Evolutionary conservation across 2,329 filamentous ascomycete genomes (phyloP), one percentile per base, ranked within the genome.

Genomic region (Lecanicillium sp.): DNA sequence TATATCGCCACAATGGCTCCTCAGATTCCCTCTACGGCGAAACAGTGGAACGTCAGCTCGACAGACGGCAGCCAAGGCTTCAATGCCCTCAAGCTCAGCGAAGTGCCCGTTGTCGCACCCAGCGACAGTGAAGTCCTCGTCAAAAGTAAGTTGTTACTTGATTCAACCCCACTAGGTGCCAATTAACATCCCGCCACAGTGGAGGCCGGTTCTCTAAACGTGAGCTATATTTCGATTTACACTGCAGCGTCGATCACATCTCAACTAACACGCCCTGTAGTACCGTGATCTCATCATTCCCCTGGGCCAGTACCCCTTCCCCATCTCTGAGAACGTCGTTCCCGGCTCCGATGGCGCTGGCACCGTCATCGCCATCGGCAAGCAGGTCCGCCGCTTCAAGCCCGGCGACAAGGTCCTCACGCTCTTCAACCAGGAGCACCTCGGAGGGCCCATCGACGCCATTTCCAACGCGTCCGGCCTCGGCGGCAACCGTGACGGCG

Each of bases 71-170:
- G 44, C 36, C 20, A 47, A 20, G 36, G 44, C 35, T 84, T 87
- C 57, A 78, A 86, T 39, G 71, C 70, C 35, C 71, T 89, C 32
- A 64, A 72, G 56, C 75, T 78, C 56, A 66, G 74, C 51, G 72
- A 80, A 55, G 67, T 75, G 40, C 72, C 73, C 1, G 59, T 87
- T 3, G 81, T 83, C 12, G 66, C 79, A 54, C 60, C 84, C 1
- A 84, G 84, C 39, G 84, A 88, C 47, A 77, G 78, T 52, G 81
- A 90, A 21, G 84, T 89, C 5, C 73, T 90, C 27, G 80, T 90
- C 56, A 85, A 84, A 64, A 47, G 65, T 66, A 48, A 29, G 63
- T 32, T 7, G 26, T 19, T 14, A 21, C 24, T 21, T 38, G 38
- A 8, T n/a, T 29, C 14, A 14, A 10, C 23, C 52, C 54, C 51